A percentile compares a stretch with the other conserved stretches of the same genome.
Conservation (phyloP, 176 grass and related monocot species). For the Thalia dealbata region DNA sequence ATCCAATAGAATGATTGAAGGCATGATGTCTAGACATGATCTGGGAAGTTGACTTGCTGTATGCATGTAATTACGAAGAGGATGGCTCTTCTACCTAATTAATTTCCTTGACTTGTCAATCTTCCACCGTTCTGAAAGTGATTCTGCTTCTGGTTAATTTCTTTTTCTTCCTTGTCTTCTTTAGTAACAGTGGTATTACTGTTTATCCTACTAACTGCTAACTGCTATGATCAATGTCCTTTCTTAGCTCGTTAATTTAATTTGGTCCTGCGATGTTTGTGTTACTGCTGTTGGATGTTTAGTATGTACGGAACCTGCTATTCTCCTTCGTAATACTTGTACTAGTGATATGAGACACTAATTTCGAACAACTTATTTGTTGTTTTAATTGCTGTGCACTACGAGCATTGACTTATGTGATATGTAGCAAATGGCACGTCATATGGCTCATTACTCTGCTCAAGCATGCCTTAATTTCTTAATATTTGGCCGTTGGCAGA, state of each 20-base stretch:
- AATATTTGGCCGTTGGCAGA: constrained; percentile 28
- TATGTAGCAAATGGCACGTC: not conserved
- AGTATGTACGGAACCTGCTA: not conserved
- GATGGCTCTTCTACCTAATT: not conserved
- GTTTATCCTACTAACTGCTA: too few species aligned
- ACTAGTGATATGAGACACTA: too few species aligned
- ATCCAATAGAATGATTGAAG: not conserved
- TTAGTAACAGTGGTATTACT: too few species aligned
- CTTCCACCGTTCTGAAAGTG: not conserved
- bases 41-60: not conserved
- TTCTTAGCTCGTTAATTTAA: not conserved
- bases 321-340: not conserved
- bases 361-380: not conserved
- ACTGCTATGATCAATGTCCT: too few species aligned
- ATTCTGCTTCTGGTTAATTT: not conserved
- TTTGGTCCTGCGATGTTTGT: not conserved
- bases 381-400: not conserved
- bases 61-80: not conserved
- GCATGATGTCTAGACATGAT: too few species aligned
- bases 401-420: not conserved
- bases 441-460: not conserved
- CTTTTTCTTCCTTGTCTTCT: not conserved
- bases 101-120: not conserved
- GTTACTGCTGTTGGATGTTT: not conserved
- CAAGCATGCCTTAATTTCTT: not conserved